Evolutionary conservation across 1,284 basidiomycete genomes (phyloP).

Genomic region (Malassezia restricta): DNA sequence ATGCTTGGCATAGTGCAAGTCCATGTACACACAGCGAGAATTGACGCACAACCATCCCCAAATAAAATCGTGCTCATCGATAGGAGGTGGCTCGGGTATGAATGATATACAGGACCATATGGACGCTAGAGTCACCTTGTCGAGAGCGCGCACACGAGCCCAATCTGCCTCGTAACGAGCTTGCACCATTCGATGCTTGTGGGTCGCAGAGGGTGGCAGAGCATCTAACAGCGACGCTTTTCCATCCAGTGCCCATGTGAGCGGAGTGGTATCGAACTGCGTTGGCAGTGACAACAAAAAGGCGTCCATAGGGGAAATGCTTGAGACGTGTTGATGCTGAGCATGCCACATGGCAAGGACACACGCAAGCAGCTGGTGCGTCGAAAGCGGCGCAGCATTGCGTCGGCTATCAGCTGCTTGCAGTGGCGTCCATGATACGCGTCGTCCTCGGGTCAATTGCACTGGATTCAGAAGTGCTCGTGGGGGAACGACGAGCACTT

Average conservation of each 20-base stretch:
- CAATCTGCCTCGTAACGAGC: constrained; percentile 26
- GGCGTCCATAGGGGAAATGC: constrained; percentile 2
- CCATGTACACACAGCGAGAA: constrained; percentile 35
- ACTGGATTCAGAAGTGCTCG: constrained; percentile 1
- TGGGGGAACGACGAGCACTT: neutral
- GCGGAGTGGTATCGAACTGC: constrained; percentile 21
- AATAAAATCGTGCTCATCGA: constrained; percentile 7
- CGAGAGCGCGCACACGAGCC: constrained; percentile 4
- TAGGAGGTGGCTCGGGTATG: neutral
- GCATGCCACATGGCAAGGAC: constrained; percentile 5
- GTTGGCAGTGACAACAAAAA: constrained; percentile 24
- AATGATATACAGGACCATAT: constrained; percentile 3
- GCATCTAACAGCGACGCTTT: constrained; percentile 11
- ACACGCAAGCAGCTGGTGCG: constrained; percentile 10
- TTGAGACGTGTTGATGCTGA: neutral
- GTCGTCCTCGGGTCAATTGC: neutral
- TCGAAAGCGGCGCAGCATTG: neutral
- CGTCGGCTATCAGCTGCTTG: neutral
- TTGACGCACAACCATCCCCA: constrained; percentile 41
- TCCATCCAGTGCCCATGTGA: constrained; percentile 19
- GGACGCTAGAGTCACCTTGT: constrained; percentile 4
- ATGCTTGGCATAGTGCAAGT: constrained; percentile 24
- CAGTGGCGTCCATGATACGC: neutral
- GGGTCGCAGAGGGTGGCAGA: constrained; percentile 16
- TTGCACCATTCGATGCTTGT: constrained; percentile 12